Base-by-base conservation (phyloP, 352 stramenopile species). In the Pilasporangium apinafurcum region DNA sequence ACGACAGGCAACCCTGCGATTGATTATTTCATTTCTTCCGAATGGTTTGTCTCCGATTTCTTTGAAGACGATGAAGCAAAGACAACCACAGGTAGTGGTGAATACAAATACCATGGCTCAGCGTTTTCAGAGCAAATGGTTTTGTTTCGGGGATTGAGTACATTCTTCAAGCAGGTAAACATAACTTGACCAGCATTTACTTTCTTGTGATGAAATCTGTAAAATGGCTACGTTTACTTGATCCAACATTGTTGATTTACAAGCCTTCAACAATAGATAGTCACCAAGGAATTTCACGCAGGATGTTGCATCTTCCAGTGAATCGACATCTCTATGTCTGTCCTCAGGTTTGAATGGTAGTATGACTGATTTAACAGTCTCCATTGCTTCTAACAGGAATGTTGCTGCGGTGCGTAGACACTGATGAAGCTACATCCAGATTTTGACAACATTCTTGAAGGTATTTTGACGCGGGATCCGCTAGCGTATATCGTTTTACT, bases 21-120 rank as follows among this genome's bases (percentile, higher is more conserved):
- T 28, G 86, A 96, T 52, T 95, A 92, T 39, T 95, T 92, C 41
- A 65, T 96, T 32, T 74, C 64, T 1, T 86, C 73, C 3, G 53
- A 67, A 51, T 71, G 70, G 37, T 85, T 77, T 48, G 47, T 68
- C 7, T 65, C 57, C 0, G 53, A 65, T 31, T 59, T 55, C 28
- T 59, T 55, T 22, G 8, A 48, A 22, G 29, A 26, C 9, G 17
- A 26, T 40, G 50, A 30, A 53, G 29, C 10, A n/a, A 10, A 41
- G 50, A 13, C 16, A 31, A 20, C 57, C 53, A 14, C 43, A 72
- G 43, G 29, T 18, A 14, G 30, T 35, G 36, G 24, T n/a, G 18
- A n/a, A n/a, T 13, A 22, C 3, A 46, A 22, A 9, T 59, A 80
- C 43, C 56, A 73, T 25, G 53, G 61, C 4, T 45, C 44, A 2